These are phyloP conservation scores for Paecilomyces niveus DNA, from an alignment of 2,329 filamentous ascomycete genomes.

Conservation along the genomic window DNA sequence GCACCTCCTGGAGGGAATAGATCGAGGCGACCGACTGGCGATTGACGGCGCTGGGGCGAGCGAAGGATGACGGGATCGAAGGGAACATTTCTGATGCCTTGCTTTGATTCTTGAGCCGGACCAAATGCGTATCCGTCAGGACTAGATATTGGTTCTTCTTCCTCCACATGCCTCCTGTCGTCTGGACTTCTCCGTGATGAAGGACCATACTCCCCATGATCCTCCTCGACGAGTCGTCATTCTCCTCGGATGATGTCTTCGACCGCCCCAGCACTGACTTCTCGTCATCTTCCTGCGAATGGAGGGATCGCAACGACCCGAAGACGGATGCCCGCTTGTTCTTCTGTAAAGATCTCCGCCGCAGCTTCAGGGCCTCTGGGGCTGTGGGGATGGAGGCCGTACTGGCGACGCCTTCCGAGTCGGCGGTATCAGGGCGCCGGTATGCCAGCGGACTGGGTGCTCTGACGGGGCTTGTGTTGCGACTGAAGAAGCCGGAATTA, in stretches of 20 bases:
- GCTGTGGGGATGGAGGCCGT: slow-evolving; percentile 14
- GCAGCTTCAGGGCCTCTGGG: slow-evolving; percentile 25
- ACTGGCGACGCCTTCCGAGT: slow-evolving; percentile 17
- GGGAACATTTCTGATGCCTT: slow-evolving; percentile 60
- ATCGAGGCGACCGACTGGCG: slow-evolving; percentile 55
- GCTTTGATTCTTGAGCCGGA: slow-evolving; percentile 61
- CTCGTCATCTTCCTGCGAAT: slow-evolving; percentile 47
- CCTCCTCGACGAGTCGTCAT: slow-evolving; percentile 34
- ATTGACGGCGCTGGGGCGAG: slow-evolving; percentile 36
- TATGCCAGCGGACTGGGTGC: slow-evolving; percentile 8
- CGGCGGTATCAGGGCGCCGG: slow-evolving; percentile 21
- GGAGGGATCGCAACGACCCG: slow-evolving; percentile 50
- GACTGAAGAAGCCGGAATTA: slow-evolving; percentile 32
- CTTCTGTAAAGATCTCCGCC: slow-evolving; percentile 39
- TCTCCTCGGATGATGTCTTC: slow-evolving; percentile 42
- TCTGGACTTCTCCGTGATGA: slow-evolving; percentile 64
- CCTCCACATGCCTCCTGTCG: slow-evolving; percentile 61
- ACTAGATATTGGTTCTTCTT: slow-evolving; percentile 68
- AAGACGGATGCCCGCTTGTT: slow-evolving; percentile 49
- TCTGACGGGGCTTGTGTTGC: slow-evolving; percentile 19
- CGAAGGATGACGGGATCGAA: slow-evolving; percentile 37
- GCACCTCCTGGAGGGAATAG: slow-evolving; percentile 55
- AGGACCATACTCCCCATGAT: slow-evolving; percentile 45
- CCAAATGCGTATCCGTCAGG: slow-evolving; percentile 60
- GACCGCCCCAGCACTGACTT: slow-evolving; percentile 45